Conservation (phyloP, 2,329 filamentous ascomycete genomes). For the Coccinonectria pachysandricola region DNA sequence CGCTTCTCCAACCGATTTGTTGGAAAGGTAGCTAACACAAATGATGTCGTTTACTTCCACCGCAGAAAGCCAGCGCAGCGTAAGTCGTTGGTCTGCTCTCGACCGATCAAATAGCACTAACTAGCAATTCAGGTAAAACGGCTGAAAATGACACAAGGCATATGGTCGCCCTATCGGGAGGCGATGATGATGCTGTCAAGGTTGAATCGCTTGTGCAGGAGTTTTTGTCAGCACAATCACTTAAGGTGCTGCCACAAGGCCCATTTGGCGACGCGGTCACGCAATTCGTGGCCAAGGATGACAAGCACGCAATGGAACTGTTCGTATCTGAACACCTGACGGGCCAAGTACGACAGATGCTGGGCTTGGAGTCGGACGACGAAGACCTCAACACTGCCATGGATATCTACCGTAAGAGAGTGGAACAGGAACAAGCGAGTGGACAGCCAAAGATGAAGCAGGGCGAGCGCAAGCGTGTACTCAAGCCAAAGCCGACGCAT, state of each 20-base stretch:
- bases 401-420: constrained; percentile 57
- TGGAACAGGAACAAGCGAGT: constrained; percentile 61
- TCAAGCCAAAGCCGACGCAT: constrained; percentile 65
- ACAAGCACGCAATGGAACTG: constrained; percentile 81
- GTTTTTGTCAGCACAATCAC: constrained; percentile 74
- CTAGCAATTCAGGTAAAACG: constrained; percentile 18
- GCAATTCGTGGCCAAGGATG: constrained; percentile 89
- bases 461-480: constrained; percentile 28
- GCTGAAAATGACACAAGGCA: no score
- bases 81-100: constrained; percentile 5
- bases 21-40: constrained; percentile 84
- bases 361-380: constrained; percentile 54
- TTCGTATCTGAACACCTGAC: constrained; percentile 65
- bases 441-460: constrained; percentile 41
- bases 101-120: constrained; percentile 3
- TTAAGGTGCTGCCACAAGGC: constrained; percentile 87
- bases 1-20: constrained; percentile 89
- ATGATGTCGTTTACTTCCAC: constrained; percentile 89
- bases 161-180: no score
- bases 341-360: constrained; percentile 59
- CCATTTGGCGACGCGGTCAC: constrained; percentile 87
- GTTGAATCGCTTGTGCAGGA: constrained; percentile 84
- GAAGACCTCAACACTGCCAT: constrained; percentile 61
- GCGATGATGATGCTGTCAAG: constrained; percentile 62
- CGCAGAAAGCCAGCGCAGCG: constrained; percentile 64